A percentile compares a stretch with the other conserved stretches of the same genome.
Conservation (phyloP, 805 yeast genomes). For the Sugiyamaella smithiae region DNA sequence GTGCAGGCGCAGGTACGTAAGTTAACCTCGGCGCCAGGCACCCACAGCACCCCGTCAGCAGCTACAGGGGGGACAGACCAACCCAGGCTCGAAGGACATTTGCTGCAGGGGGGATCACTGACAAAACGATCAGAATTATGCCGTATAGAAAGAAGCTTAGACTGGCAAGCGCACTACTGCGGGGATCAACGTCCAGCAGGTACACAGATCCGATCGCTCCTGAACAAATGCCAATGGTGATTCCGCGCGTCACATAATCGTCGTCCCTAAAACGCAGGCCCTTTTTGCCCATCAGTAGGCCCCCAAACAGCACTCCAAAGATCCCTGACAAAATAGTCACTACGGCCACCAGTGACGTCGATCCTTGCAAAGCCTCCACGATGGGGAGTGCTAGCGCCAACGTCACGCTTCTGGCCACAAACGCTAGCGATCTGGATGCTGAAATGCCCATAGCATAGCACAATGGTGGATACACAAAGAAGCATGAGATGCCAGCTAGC, state of each 20-base stretch:
- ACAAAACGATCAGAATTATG: constrained; percentile 64
- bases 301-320: constrained; percentile 67
- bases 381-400: constrained; percentile 77
- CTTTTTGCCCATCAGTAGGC: constrained; percentile 44
- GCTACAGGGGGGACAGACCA: constrained; percentile 11
- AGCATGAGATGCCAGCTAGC: constrained; percentile 52
- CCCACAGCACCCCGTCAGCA: no score
- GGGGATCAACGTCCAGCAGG: constrained; percentile 62
- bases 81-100: constrained; percentile 38
- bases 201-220: constrained; percentile 85
- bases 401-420: constrained; percentile 76
- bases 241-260: constrained; percentile 74
- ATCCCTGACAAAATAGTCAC: constrained; percentile 77
- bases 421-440: constrained; percentile 61
- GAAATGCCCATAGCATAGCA: constrained; percentile 65
- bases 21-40: no score
- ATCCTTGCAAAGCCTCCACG: constrained; percentile 63
- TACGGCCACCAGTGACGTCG: constrained; percentile 70
- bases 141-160: constrained; percentile 72
- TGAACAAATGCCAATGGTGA: constrained; percentile 72
- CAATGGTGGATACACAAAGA: constrained; percentile 67
- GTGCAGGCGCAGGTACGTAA: no score
- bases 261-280: constrained; percentile 51
- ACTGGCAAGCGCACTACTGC: constrained; percentile 78
- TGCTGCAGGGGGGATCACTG: constrained; percentile 58